These are phyloP conservation scores for Leishmania gerbilli DNA, from an alignment of 208 protist genomes.

Conservation along the genomic window DNA sequence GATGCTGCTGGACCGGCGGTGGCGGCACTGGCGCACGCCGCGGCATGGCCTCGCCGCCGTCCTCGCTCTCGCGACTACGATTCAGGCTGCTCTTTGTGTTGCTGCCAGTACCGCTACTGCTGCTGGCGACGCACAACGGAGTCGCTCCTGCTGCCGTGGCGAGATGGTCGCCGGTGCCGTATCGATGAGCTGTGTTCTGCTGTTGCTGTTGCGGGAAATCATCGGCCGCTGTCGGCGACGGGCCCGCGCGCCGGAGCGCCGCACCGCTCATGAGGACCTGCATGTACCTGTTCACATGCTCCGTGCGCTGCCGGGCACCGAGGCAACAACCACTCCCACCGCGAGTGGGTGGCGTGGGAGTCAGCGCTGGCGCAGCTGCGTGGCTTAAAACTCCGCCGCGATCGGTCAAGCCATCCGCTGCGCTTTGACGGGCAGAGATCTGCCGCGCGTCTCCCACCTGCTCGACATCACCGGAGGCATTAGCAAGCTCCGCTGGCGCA, in stretches of 20 bases:
- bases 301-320: constrained; percentile 15
- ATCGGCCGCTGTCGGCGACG: neutral
- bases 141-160: neutral
- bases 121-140: neutral
- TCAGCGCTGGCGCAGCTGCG: neutral
- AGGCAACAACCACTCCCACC: neutral
- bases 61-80: neutral
- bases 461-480: neutral
- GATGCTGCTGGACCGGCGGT: neutral
- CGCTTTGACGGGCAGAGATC: neutral
- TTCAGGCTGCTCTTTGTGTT: neutral
- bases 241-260: neutral
- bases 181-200: constrained; percentile 3
- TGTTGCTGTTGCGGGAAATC: neutral
- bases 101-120: neutral
- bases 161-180: neutral
- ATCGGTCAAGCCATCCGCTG: neutral
- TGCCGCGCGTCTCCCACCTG: neutral
- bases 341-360: neutral
- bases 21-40: constrained; percentile 18
- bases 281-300: constrained; percentile 26
- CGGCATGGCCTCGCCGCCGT: neutral
- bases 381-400: too few species aligned
- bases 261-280: constrained; percentile 1
- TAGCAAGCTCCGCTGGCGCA: neutral